Evolutionary conservation across 139 green algal genomes (phyloP).

Genomic region (Eudorina sp.): DNA sequence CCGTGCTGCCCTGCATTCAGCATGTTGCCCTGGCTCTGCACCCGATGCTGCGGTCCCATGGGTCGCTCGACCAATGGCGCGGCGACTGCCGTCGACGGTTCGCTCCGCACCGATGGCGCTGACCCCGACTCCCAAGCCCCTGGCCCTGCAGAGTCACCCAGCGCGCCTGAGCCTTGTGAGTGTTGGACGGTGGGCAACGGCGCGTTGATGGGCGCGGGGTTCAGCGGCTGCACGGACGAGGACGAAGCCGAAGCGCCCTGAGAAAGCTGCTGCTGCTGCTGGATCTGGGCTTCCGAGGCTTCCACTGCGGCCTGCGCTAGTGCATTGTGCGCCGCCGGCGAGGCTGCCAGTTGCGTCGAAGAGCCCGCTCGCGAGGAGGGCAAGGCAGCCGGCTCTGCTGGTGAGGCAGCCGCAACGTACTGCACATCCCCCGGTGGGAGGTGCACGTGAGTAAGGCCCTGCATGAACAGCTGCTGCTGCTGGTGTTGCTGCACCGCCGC

Average conservation of each 20-base stretch:
- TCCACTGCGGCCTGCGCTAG: too few relatives aligned
- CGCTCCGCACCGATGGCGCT: background rate
- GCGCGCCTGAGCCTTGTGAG: background rate
- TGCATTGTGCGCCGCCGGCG: too few relatives aligned
- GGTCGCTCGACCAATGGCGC: background rate
- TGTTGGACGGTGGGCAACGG: background rate
- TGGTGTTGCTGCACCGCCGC: background rate
- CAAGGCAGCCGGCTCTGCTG: background rate
- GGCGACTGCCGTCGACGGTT: background rate
- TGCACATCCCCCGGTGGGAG: background rate
- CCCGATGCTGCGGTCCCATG: conserved; percentile 25
- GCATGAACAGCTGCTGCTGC: conserved; percentile 1
- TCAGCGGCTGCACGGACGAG: background rate
- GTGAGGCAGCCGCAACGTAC: background rate
- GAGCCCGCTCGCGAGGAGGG: background rate
- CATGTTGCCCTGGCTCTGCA: conserved; percentile 47
- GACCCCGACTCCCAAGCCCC: background rate
- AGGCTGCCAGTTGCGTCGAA: background rate
- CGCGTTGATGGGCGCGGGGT: background rate
- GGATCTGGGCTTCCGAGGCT: too few relatives aligned
- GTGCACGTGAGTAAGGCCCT: conserved; percentile 6
- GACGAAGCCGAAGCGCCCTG: background rate
- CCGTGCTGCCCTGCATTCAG: background rate
- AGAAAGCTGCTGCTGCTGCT: too few relatives aligned
- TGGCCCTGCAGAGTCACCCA: background rate